A percentile compares a stretch with the other conserved stretches of the same genome.
phyloP scores from a whole-genome alignment of 495 filamentous ascomycete species.

The Tetracladium marchalianum region DNA sequence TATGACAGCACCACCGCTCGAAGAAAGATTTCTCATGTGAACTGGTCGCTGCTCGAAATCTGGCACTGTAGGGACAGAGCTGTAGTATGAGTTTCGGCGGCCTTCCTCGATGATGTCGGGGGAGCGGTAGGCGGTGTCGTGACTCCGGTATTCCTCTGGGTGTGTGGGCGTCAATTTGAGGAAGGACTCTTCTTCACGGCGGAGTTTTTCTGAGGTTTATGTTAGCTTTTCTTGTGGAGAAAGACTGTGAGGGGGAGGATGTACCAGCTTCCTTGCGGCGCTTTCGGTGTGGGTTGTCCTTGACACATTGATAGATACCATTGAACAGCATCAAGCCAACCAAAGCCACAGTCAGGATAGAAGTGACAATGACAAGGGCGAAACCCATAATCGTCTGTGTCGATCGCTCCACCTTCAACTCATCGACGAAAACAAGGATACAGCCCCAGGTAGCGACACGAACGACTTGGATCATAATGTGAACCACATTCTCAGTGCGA shows the following conservation, averaged over 20 bases:
- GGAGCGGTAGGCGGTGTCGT: not conserved
- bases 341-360: slow-evolving; percentile 68
- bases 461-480: slow-evolving; percentile 84
- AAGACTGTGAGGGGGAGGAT: slow-evolving; percentile 19
- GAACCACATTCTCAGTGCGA: slow-evolving; percentile 82
- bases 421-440: slow-evolving; percentile 90
- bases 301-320: slow-evolving; percentile 68
- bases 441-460: slow-evolving; percentile 84
- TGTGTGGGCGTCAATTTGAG: slow-evolving; percentile 71
- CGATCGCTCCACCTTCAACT: slow-evolving; percentile 81
- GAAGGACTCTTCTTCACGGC: slow-evolving; percentile 75
- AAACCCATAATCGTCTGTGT: slow-evolving; percentile 88
- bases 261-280: slow-evolving; percentile 77
- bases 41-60: no score
- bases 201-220: slow-evolving; percentile 53
- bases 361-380: slow-evolving; percentile 82
- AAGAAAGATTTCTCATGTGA: no score
- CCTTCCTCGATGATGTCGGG: no score
- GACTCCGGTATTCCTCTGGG: not conserved
- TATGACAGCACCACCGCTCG: no score
- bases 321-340: slow-evolving; percentile 92
- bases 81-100: no score
- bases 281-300: slow-evolving; percentile 82
- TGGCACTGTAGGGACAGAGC: no score
- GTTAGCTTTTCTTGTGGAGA: not conserved